Evolutionary conservation across 176 grass and related monocot genomes (phyloP), one percentile per base, ranked within the genome.

Genomic region (Poa pratensis): DNA sequence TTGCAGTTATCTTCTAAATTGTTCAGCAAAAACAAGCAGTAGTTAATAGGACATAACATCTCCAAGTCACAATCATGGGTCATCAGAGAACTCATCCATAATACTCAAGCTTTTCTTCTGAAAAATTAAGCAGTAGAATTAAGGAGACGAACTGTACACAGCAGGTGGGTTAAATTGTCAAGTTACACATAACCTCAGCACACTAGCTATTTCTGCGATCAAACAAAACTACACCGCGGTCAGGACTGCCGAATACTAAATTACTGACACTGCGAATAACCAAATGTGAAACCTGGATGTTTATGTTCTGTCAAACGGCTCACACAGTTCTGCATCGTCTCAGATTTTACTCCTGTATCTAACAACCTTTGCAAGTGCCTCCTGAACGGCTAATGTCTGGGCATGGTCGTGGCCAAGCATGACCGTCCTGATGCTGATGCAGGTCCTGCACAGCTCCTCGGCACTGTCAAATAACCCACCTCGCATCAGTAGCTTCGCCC

Each of bases 391-490:
- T 30, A 99, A 63, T 54, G 94, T 96, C 20, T 94, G 97, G 28
- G 82, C 37, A 83, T 99, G 91, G 45, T 82, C 86, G 22, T 96
- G 96, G 15, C 96, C 94, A 58, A 99, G 90, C 93, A 99, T 94
- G 40, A 99, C 93, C 0, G 91, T 92, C 55, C 91, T 86, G 72
- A 99, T 99, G 81, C 93, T 99, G 80, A 99, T 89, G 77, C 96
- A 99, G 52, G 93, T 99, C 30, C 96, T 90, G 76, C 96, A 96
- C 69, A 99, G 76, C 59, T 99, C 96, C 75, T 99, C 93, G 0
- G 81, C 90, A 0, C 75, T 91, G 68, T 99, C 96, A 5, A 96
- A 94, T 65, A 92, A 48, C 39, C 96, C 96, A 1, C 96, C 96
- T 81, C 90, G 81, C 45, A 94, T 79, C 48, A 99, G 57, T 76